Evolutionary conservation across 2,329 filamentous ascomycete species (phyloP).

Genomic region (Cladosporium sp.): DNA sequence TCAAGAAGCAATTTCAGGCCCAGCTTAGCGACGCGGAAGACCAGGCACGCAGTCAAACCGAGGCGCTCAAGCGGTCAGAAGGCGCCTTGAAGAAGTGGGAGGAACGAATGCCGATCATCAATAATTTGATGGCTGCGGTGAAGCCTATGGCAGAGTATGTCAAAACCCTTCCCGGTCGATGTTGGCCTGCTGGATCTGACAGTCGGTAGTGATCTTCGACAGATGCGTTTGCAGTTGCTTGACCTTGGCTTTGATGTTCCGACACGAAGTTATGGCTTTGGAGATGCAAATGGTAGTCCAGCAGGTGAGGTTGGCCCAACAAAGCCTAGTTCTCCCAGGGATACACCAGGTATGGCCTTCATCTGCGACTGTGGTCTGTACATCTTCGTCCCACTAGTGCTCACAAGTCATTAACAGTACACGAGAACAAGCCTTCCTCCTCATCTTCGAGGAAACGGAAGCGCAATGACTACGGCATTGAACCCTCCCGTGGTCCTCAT

Average conservation of each 20-base stretch:
- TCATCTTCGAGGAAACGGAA: conserved; percentile 31
- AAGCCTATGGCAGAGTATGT: conserved; percentile 29
- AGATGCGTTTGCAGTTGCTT: conserved; percentile 25
- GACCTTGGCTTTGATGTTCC: conserved; percentile 29
- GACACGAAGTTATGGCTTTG: conserved; percentile 20
- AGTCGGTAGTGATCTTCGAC: conserved; percentile 26
- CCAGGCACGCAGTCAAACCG: conserved; percentile 10
- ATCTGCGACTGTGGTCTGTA: no score
- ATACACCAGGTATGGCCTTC: no score
- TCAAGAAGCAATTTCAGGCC: conserved; percentile 20
- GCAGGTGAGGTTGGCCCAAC: no score
- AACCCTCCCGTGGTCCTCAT: conserved; percentile 15
- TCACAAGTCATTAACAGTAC: not conserved
- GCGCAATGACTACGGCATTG: conserved; percentile 21
- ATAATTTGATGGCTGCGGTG: conserved; percentile 34
- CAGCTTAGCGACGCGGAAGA: conserved; percentile 18
- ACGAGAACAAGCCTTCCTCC: conserved; percentile 15
- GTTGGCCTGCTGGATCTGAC: not conserved
- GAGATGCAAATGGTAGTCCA: not conserved
- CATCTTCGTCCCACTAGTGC: no score
- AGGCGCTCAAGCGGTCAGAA: conserved; percentile 23
- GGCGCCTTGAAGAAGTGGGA: conserved; percentile 29
- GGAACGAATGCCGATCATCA: conserved; percentile 29
- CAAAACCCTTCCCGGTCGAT: not conserved
- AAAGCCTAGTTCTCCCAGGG: no score